Evolutionary conservation across 768 basidiomycete species (phyloP).

Genomic region (Podaxis pistillaris): DNA sequence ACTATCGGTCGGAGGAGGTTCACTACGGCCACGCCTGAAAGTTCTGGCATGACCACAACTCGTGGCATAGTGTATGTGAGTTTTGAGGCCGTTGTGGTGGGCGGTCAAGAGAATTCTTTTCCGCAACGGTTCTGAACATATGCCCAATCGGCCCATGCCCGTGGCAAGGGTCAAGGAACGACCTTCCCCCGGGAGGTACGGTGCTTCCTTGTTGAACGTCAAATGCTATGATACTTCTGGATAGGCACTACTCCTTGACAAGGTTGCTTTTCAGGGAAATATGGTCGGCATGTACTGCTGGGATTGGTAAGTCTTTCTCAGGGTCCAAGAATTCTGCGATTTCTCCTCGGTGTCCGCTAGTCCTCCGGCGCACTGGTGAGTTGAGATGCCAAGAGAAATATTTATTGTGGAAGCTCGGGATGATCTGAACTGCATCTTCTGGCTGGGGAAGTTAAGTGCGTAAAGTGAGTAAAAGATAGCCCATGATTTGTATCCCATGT

Average conservation of each 20-base stretch:
- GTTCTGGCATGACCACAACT: background rate
- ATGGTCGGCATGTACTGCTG: background rate
- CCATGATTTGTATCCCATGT: conserved; percentile 4
- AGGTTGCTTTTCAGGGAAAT: background rate
- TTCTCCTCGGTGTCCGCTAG: background rate
- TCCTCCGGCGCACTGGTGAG: background rate
- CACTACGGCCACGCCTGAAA: background rate
- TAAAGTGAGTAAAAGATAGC: background rate
- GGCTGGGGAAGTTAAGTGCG: background rate
- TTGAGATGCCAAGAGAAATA: background rate
- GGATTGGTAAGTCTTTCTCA: background rate
- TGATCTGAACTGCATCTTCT: background rate
- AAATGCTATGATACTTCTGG: background rate
- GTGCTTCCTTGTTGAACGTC: background rate
- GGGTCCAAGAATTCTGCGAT: background rate
- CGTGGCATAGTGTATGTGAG: background rate
- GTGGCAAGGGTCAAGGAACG: background rate
- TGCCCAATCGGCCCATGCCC: background rate
- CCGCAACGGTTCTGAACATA: background rate
- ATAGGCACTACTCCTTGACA: background rate
- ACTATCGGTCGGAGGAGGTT: too few species aligned
- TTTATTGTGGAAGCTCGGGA: background rate
- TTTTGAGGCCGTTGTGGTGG: background rate
- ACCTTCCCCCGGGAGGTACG: background rate
- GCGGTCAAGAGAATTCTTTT: background rate